These are phyloP conservation scores for Exophiala viscosa DNA, from an alignment of 2,329 filamentous ascomycete genomes.

Conservation along the genomic window DNA sequence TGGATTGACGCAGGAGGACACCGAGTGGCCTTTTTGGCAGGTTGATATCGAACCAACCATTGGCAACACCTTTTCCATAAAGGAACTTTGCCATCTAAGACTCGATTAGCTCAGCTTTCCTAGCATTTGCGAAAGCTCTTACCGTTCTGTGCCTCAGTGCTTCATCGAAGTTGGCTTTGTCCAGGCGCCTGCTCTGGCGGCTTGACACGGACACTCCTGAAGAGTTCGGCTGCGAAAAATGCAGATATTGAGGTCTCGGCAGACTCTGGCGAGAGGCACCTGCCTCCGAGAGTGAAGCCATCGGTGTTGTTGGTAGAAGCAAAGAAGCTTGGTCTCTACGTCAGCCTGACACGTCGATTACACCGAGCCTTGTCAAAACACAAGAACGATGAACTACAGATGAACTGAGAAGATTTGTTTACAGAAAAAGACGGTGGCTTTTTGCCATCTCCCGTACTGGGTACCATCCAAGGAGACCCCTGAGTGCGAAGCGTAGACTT, in stretches of 20 bases:
- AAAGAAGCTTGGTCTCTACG: conserved; percentile 22
- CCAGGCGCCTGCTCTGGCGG: conserved; percentile 18
- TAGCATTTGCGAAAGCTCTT: conserved; percentile 20
- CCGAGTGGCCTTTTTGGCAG: conserved; percentile 29
- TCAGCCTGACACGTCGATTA: conserved; percentile 15
- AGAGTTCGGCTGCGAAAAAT: conserved; percentile 21
- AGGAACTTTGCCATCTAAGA: conserved; percentile 32
- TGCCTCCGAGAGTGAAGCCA: conserved; percentile 11
- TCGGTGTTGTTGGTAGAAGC: conserved; percentile 18
- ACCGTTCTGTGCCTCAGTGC: conserved; percentile 30
- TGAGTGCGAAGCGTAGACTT: conserved; percentile 12
- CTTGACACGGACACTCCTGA: conserved; percentile 19
- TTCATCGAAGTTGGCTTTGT: conserved; percentile 27
- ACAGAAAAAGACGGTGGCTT: conserved; percentile 16
- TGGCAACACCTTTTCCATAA: conserved; percentile 30
- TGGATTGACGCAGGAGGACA: conserved; percentile 39
- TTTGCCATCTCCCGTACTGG: conserved; percentile 8
- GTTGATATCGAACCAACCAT: conserved; percentile 28
- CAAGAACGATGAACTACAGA: conserved; percentile 13
- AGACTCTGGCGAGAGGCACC: conserved; percentile 14
- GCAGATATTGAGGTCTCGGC: conserved; percentile 17
- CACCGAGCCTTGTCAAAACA: conserved; percentile 14
- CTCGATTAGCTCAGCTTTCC: conserved; percentile 16
- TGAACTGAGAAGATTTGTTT: conserved; percentile 14
- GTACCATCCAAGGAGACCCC: conserved; percentile 5